Percentiles rank a stretch among this genome's conserved stretches.
These are phyloP conservation scores for Cryphonectria carpinicola DNA, from an alignment of 2,329 filamentous ascomycete species.

Conservation along the genomic window DNA sequence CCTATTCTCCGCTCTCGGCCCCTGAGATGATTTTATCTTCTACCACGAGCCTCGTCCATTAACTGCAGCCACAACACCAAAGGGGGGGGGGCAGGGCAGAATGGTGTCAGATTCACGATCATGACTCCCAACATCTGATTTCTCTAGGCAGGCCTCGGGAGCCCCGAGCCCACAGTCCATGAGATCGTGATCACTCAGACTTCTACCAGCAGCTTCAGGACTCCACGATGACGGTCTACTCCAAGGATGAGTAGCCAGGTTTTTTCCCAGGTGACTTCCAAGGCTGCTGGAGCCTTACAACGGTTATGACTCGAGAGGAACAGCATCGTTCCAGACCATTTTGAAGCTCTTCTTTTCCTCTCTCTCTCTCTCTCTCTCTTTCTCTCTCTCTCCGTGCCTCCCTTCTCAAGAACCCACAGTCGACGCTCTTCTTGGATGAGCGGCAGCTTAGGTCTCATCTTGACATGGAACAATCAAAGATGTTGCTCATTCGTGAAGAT, in stretches of 20 bases:
- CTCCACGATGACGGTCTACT: neutral
- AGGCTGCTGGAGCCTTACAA: neutral
- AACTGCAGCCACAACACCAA: slow-evolving; percentile 1
- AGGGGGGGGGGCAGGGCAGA: neutral
- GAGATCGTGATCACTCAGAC: slow-evolving; percentile 1
- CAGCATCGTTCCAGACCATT: neutral
- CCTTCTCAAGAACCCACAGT: neutral
- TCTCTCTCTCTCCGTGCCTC: neutral
- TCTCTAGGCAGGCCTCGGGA: neutral
- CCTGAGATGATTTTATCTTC: neutral
- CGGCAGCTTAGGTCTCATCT: neutral
- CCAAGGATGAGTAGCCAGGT: neutral
- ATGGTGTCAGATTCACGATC: neutral
- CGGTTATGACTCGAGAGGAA: neutral
- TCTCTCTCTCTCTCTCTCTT: no score
- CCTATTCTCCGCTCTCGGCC: slow-evolving; percentile 1
- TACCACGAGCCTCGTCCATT: neutral
- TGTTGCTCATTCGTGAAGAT: neutral
- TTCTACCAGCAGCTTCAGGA: no score
- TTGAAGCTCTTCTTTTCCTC: neutral
- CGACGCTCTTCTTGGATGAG: neutral
- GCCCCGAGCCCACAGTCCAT: neutral
- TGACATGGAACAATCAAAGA: neutral
- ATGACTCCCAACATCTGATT: neutral
- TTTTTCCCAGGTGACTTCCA: neutral